Percentiles rank a stretch among this genome's conserved stretches.
Conservation (phyloP, 2,329 filamentous ascomycete genomes). For the Fusarium longipes region DNA sequence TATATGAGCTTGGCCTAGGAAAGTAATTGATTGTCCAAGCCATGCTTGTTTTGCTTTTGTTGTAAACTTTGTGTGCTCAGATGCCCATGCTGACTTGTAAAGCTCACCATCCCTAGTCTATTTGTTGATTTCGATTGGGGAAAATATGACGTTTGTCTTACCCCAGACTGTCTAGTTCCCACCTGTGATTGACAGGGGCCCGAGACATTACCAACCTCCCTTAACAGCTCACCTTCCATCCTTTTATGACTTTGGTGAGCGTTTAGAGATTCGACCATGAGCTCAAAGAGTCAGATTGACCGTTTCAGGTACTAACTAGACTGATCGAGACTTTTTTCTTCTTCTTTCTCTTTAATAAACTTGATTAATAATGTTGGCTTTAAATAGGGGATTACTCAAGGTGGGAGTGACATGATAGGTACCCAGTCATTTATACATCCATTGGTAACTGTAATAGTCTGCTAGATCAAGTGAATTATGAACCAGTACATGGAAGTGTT, state of each 20-base stretch:
- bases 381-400: neutral
- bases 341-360: too few relatives aligned
- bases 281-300: neutral
- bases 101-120: neutral
- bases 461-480: neutral
- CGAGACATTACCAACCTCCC: constrained; percentile 30
- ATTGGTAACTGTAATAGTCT: too few relatives aligned
- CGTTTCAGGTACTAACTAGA: constrained; percentile 6
- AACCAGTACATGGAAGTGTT: neutral
- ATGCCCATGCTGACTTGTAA: neutral
- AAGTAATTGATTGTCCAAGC: neutral
- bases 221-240: constrained; percentile 3
- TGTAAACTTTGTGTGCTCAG: neutral
- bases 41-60: neutral
- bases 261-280: neutral
- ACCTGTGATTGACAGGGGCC: constrained; percentile 3
- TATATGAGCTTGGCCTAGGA: neutral
- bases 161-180: neutral
- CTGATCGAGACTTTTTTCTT: neutral
- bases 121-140: neutral
- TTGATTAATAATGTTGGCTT: neutral
- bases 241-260: neutral
- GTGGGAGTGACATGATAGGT: neutral
- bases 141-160: constrained; percentile 4
- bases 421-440: neutral